Base-by-base conservation (phyloP, 2,329 filamentous ascomycete species). In the Aureobasidium melanogenum region DNA sequence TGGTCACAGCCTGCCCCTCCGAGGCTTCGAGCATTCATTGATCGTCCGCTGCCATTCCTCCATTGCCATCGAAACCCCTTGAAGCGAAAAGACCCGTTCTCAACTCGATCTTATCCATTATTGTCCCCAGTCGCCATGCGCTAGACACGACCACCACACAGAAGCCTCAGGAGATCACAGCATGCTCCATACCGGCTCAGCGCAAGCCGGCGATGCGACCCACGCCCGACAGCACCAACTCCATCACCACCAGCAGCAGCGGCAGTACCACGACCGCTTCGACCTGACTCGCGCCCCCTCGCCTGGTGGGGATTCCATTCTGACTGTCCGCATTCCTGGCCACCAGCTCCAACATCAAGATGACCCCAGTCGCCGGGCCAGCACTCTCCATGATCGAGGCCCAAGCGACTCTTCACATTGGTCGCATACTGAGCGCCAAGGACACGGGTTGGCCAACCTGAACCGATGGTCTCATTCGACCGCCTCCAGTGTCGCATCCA, bases 391-490 rank as follows among this genome's bases (percentile, higher is more conserved):
- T 14, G 38, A 38, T 44, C 36, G 55, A 2, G 55, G 32, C 12
- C 41, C 55, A 44, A 48, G 34, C 32, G 55, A 59, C 32, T 34
- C 48, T 17, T 51, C 32, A 51, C 19, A 38, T 14, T 51, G 32
- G 32, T 46, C 52, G 28, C 39, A 30, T 15, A 30, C 52, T 17
- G 28, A 43, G 3, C 22, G 22, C 39, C 19, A 54, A 8, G 50
- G 14, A 41, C 79, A 80, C 66, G 78, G 77, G 32, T 66, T 80
- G 55, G 75, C 74, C 41, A 81, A 78, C 63, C 72, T 83, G 58
- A 81, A 83, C 67, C 79, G 82, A 64, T 84, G 81, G 81, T 84
- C 82, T 38, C 81, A 83, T 65, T 82, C 80, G 19, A 83, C 81
- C 26, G 71, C 76, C 32, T 81, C 79, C 50, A 82, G 79, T 70